These are phyloP conservation scores for Ordospora pajunii DNA, from an alignment of 371 early-diverging fungal genomes.

Conservation along the genomic window DNA sequence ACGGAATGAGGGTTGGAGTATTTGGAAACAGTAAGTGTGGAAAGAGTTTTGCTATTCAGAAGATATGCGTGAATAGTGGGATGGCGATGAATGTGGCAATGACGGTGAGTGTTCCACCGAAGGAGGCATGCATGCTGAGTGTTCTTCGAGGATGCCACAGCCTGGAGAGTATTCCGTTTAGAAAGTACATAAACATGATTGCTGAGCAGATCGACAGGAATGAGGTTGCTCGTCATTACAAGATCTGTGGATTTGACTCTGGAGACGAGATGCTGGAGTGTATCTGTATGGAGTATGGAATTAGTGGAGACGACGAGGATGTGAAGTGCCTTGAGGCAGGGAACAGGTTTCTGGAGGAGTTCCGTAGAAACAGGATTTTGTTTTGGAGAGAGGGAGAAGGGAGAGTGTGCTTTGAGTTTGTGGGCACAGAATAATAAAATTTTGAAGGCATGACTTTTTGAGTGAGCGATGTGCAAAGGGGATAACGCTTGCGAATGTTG, in stretches of 20 bases:
- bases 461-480: too few species aligned
- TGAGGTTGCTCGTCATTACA: not conserved
- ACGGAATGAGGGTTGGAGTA: constrained; percentile 2
- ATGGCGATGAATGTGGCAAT: not conserved
- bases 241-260: not conserved
- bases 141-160: not conserved
- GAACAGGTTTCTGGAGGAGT: not conserved
- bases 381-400: not conserved
- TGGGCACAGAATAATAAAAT: too few species aligned
- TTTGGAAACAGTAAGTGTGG: constrained; percentile 20
- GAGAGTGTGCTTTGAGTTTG: too few species aligned
- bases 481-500: too few species aligned
- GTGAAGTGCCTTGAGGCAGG: not conserved
- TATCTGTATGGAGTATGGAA: not conserved
- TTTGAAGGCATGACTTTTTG: too few species aligned
- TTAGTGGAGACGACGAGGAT: not conserved
- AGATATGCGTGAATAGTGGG: not conserved
- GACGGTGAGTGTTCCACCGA: not conserved
- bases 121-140: not conserved
- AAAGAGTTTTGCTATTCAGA: constrained; percentile 16
- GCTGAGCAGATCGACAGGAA: not conserved
- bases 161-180: not conserved
- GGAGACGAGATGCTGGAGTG: not conserved
- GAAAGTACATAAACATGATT: not conserved
- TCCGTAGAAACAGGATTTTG: not conserved